These are phyloP conservation scores for Setaria italica DNA, from an alignment of 202 grass and related monocot genomes.

Conservation along the genomic window DNA sequence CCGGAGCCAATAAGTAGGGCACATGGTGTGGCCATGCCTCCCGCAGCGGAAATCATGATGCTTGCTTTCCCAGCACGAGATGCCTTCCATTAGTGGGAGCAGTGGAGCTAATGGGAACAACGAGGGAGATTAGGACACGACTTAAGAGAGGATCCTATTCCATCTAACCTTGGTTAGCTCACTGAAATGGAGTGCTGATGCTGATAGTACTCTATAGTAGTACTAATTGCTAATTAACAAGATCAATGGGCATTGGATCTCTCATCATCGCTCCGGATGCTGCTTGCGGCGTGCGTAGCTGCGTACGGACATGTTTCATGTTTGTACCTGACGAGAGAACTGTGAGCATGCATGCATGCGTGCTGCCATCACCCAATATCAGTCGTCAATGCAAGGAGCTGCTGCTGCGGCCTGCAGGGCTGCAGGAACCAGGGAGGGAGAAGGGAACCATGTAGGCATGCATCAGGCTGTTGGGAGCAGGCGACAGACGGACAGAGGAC, in stretches of 20 bases:
- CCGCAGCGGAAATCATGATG: constrained; percentile 41
- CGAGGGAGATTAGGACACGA: constrained; percentile 6
- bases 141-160: neutral
- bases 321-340: neutral
- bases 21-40: constrained; percentile 46
- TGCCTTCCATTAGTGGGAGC: constrained; percentile 14
- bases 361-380: neutral
- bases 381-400: neutral
- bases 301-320: constrained; percentile 16
- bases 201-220: neutral
- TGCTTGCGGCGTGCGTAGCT: neutral
- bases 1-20: constrained; percentile 47
- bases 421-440: neutral
- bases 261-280: neutral
- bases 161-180: constrained; percentile 30
- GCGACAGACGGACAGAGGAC: neutral
- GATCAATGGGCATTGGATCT: constrained; percentile 38
- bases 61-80: constrained; percentile 35
- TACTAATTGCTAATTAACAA: neutral
- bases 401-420: neutral
- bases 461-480: neutral
- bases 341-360: neutral
- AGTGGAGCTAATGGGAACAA: constrained; percentile 3
- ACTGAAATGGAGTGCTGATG: neutral
- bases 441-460: neutral